A percentile compares a stretch with the other conserved stretches of the same genome.
Conservation (phyloP, 2,329 filamentous ascomycete genomes). For the Colletotrichum gloeosporioides region DNA sequence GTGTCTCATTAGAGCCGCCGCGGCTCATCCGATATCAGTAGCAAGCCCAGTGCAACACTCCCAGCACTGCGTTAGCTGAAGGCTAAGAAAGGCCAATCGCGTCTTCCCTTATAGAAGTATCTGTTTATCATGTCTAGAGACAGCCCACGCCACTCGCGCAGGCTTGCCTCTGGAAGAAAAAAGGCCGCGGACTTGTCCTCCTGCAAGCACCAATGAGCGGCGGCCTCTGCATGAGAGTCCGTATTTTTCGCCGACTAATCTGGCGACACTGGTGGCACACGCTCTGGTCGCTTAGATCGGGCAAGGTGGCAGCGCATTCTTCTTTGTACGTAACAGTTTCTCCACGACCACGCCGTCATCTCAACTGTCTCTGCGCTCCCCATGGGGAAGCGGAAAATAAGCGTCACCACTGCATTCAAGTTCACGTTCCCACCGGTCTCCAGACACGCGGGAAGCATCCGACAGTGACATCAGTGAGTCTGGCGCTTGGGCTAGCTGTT, state of each 20-base stretch:
- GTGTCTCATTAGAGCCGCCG: not conserved
- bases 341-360: not conserved
- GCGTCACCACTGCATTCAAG: not conserved
- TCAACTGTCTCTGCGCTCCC: not conserved
- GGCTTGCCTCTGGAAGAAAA: not conserved
- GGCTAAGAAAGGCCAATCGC: not conserved
- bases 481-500: not conserved
- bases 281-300: not conserved
- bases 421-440: not conserved
- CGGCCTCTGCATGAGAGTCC: not conserved
- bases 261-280: not conserved
- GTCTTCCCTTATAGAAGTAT: not conserved
- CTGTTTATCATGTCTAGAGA: not conserved
- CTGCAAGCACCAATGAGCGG: not conserved
- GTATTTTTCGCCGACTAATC: constrained; percentile 1
- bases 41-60: not conserved
- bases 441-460: not conserved
- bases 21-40: not conserved
- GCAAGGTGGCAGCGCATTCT: not conserved
- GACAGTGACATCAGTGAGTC: not conserved
- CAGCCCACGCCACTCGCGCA: not conserved
- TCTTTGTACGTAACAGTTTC: not conserved
- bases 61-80: not conserved
- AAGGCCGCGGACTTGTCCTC: not conserved
- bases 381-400: not conserved